These are phyloP conservation scores for Pinus tabuliformis DNA, from an alignment of 75 land plant species.

Conservation along the genomic window DNA sequence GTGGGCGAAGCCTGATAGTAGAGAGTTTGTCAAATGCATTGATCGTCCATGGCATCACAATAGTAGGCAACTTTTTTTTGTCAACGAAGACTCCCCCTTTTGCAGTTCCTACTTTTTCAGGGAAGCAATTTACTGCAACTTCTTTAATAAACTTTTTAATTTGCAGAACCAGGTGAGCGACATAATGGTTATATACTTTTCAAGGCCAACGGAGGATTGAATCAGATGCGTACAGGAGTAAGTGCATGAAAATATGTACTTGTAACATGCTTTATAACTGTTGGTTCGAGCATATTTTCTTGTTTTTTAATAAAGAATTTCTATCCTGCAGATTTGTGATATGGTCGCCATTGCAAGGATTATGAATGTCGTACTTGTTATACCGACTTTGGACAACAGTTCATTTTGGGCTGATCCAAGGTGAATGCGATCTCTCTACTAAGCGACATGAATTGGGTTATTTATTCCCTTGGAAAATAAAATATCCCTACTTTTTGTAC, in stretches of 20 bases:
- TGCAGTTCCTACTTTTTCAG: no score
- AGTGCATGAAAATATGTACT: neutral
- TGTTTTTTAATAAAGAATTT: neutral
- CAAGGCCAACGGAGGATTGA: constrained; percentile 29
- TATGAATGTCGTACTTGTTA: constrained; percentile 42
- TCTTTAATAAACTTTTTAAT: no score
- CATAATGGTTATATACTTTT: constrained; percentile 21
- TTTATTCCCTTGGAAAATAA: no score
- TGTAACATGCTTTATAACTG: neutral
- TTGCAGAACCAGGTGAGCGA: no score
- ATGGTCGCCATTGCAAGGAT: constrained; percentile 27
- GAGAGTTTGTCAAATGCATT: no score
- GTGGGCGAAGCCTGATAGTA: no score
- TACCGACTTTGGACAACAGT: constrained; percentile 26
- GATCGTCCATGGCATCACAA: no score
- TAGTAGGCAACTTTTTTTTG: no score
- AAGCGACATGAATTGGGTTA: neutral
- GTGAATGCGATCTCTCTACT: constrained; percentile 5
- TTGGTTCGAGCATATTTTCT: neutral
- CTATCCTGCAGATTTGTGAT: constrained; percentile 15
- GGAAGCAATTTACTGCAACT: no score
- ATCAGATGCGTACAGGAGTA: constrained; percentile 34
- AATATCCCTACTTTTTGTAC: neutral
- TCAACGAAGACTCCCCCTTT: no score
- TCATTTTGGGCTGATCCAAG: constrained; percentile 36